A percentile compares a stretch with the other conserved stretches of the same genome.
Conservation (phyloP, 1,284 basidiomycete genomes). For the Vanrija sp. region DNA sequence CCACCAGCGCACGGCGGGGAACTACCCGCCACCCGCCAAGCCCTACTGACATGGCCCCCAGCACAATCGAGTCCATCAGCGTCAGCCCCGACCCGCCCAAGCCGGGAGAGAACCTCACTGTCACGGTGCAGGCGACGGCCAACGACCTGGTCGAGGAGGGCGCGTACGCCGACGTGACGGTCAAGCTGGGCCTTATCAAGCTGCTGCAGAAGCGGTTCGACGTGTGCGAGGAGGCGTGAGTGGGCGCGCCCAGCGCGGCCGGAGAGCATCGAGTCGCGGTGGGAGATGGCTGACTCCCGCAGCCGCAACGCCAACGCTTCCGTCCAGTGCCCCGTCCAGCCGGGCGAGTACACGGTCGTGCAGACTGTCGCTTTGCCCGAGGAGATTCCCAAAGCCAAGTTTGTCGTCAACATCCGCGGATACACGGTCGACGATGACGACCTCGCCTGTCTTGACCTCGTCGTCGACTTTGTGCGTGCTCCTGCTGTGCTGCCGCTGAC, state of each 20-base stretch:
- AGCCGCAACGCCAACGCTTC: conserved; percentile 38
- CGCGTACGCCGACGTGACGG: conserved; percentile 78
- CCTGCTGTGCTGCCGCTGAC: conserved; percentile 3
- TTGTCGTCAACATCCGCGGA: conserved; percentile 66
- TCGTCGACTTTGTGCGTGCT: conserved; percentile 56
- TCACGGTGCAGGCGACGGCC: conserved; percentile 66
- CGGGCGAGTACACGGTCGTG: conserved; percentile 63
- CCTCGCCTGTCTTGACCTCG: conserved; percentile 74
- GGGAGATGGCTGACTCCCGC: not conserved
- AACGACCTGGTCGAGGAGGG: conserved; percentile 70
- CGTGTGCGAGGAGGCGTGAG: conserved; percentile 87
- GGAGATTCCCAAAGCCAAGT: conserved; percentile 89
- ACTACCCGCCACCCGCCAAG: not conserved
- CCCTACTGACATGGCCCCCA: conserved; percentile 10
- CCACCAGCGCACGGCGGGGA: too few species aligned
- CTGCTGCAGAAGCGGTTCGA: conserved; percentile 76
- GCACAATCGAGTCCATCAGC: conserved; percentile 60
- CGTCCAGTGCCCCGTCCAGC: conserved; percentile 54
- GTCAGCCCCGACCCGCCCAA: conserved; percentile 76
- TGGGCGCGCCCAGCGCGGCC: conserved; percentile 21
- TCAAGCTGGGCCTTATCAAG: conserved; percentile 85
- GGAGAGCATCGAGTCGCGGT: too few species aligned
- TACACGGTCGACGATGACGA: conserved; percentile 74
- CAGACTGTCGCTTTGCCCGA: conserved; percentile 79
- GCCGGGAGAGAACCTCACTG: conserved; percentile 75